phyloP scores from a whole-genome alignment of 2,329 filamentous ascomycete species.

The Paraphaeosphaeria sporulosa region DNA sequence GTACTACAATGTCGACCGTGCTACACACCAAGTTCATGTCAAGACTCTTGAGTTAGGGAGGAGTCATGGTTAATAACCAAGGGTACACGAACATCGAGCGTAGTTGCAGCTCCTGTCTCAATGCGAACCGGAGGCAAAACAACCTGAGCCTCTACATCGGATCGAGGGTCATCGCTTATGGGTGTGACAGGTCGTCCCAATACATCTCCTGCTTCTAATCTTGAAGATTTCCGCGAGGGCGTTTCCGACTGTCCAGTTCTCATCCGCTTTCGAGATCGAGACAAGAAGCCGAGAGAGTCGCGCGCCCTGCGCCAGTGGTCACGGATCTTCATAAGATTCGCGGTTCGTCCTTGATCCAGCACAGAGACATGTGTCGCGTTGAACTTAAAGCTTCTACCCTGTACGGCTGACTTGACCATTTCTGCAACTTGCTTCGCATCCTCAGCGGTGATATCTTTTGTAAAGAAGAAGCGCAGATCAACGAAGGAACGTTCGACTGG shows the following conservation, averaged over 20 bases:
- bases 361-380: conserved; percentile 16
- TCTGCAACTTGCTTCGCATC: conserved; percentile 9
- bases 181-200: neutral
- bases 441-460: neutral
- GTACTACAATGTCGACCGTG: too few relatives aligned
- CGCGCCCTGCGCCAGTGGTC: neutral
- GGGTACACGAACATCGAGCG: neutral
- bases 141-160: neutral
- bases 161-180: conserved; percentile 1
- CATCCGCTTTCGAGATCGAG: neutral
- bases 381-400: neutral
- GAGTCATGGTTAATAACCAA: neutral
- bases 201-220: too few relatives aligned
- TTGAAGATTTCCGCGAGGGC: neutral
- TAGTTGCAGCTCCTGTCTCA: neutral
- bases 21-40: too few relatives aligned
- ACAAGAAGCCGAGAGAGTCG: neutral
- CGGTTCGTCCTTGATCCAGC: conserved; percentile 1
- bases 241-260: neutral
- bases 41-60: neutral
- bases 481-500: conserved; percentile 15
- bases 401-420: conserved; percentile 8
- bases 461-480: conserved; percentile 22
- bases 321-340: neutral
- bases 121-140: neutral